Evolutionary conservation across 768 basidiomycete genomes (phyloP).

Genomic region (Boletus insuetus): DNA sequence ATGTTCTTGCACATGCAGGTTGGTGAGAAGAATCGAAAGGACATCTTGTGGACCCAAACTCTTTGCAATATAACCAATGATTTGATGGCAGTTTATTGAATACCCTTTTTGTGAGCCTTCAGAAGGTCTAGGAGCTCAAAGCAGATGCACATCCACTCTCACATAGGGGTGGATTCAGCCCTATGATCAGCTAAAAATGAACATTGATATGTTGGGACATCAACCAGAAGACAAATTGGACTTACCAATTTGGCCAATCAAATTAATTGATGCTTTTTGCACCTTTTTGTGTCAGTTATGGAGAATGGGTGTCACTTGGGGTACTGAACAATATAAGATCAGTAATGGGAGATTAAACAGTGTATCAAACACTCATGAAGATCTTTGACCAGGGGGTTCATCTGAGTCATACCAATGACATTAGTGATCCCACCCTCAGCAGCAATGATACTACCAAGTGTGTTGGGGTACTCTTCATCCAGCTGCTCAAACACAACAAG

Average conservation of each 20-base stretch:
- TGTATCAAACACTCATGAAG: slow-evolving; percentile 62
- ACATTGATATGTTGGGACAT: slow-evolving; percentile 1
- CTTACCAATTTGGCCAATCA: slow-evolving; percentile 92
- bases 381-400: slow-evolving; percentile 99
- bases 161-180: slow-evolving; percentile 95
- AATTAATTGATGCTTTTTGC: slow-evolving; percentile 98
- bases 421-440: slow-evolving; percentile 99
- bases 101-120: slow-evolving; percentile 99
- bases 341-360: background rate
- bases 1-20: slow-evolving; percentile 96
- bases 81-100: slow-evolving; percentile 97
- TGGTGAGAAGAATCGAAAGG: slow-evolving; percentile 90
- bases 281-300: slow-evolving; percentile 99
- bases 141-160: slow-evolving; percentile 99
- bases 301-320: slow-evolving; percentile 98
- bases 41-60: slow-evolving; percentile 99
- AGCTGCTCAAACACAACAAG: slow-evolving; percentile 97
- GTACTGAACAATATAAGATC: slow-evolving; percentile 53
- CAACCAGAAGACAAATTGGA: background rate
- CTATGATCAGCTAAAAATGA: slow-evolving; percentile 80
- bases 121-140: slow-evolving; percentile 95
- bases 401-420: slow-evolving; percentile 99
- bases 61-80: slow-evolving; percentile 99
- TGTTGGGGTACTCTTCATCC: slow-evolving; percentile 99
- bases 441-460: slow-evolving; percentile 97